Evolutionary conservation across 805 yeast genomes (phyloP), one percentile per base, ranked within the genome.

Genomic region (Peterozyma toletana): DNA sequence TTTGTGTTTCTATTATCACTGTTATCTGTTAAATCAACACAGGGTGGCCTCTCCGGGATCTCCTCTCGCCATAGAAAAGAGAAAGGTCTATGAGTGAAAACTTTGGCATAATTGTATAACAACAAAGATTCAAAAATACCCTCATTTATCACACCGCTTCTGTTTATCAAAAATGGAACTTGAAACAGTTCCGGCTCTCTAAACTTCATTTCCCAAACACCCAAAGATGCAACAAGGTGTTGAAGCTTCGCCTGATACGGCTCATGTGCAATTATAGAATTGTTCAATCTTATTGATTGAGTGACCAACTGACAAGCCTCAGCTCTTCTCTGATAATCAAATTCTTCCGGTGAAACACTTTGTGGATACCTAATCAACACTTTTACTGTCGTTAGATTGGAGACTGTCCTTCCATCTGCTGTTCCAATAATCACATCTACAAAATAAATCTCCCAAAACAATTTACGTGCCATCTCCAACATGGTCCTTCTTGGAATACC

Each of bases 81-180:
- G 44, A 75, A 65, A 2, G 80, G 80, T 45, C 80, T 55, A 53
- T 75, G 78, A 3, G 75, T 71, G 49, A 74, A 75, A n/a, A 75
- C 72, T 48, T 70, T 72, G 1, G 80, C 78, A 54, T 75, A 75
- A 45, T 70, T 70, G 42, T 69, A 60, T 55, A 75, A 55, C 44
- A 73, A 60, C 9, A 70, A 61, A 1, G 78, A 66, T 50, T 75
- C 79, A 42, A 73, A 77, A 3, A 74, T 70, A 29, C 80, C 80
- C 45, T 75, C 78, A 51, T 75, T 75, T 11, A 75, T 73, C 5
- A 48, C 48, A 1, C 80, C 80, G 48, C 57, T 57, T 13, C 62
- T 51, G 48, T 67, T 63, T 11, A 75, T 62, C 30, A 75, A 54
- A 42, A 64, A 64, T 1, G 78, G 77, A 9, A 68, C 56, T 42